phyloP scores from a whole-genome alignment of 441 rosid species.

The Pelargonium australe region DNA sequence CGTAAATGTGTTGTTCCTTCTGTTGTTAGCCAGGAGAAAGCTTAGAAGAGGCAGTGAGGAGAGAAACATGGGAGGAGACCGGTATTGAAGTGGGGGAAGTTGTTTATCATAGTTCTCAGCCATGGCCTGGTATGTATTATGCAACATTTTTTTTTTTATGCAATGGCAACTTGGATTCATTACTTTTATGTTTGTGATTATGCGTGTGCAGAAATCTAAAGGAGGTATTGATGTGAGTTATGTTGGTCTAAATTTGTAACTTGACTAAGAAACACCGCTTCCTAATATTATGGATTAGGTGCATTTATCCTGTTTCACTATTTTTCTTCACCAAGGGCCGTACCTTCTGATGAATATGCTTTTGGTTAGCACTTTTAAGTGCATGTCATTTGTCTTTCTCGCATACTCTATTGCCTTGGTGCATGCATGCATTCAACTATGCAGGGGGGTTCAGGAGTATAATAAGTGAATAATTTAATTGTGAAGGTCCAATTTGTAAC shows the following conservation, averaged over 20 bases:
- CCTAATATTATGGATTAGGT: too few relatives aligned
- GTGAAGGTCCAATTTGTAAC: not conserved
- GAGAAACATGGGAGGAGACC: conserved; percentile 94
- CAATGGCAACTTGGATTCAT: not conserved
- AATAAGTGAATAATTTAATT: not conserved
- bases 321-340: too few relatives aligned
- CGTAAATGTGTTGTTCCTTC: conserved; percentile 1
- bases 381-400: too few relatives aligned
- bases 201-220: not conserved
- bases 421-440: too few relatives aligned
- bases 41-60: conserved; percentile 91
- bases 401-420: too few relatives aligned
- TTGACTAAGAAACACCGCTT: too few relatives aligned
- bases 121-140: conserved; percentile 75
- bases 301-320: too few relatives aligned
- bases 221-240: not conserved
- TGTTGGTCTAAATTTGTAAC: too few relatives aligned
- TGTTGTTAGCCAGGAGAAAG: conserved; percentile 84
- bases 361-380: too few relatives aligned
- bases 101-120: conserved; percentile 88
- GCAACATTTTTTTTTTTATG: not conserved
- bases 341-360: too few relatives aligned
- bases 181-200: not conserved
- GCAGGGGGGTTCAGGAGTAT: not conserved
- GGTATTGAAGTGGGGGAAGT: conserved; percentile 95